Conservation (phyloP, 2,329 filamentous ascomycete species). For the Nigrograna mackinnonii region DNA sequence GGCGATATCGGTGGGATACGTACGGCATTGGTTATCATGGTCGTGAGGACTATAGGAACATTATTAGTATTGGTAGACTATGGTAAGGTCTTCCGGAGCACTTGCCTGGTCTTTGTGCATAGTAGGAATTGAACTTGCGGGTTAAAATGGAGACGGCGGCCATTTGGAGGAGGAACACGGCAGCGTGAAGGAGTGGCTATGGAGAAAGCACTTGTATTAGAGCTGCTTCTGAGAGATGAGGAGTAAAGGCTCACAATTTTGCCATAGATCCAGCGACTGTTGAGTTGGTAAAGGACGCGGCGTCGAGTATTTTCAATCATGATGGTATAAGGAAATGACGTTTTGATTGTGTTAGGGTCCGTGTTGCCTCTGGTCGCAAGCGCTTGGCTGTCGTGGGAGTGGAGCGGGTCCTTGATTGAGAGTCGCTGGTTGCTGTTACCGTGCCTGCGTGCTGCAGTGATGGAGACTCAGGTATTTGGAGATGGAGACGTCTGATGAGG, state of each 20-base stretch:
- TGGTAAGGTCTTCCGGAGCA: not conserved
- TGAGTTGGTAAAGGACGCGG: slow-evolving; percentile 67
- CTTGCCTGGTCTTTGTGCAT: slow-evolving; percentile 83
- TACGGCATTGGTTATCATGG: slow-evolving; percentile 98
- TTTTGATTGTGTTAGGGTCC: slow-evolving; percentile 22
- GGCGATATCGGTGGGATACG: slow-evolving; percentile 28
- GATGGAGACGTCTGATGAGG: too few relatives aligned
- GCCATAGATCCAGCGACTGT: slow-evolving; percentile 74
- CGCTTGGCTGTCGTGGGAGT: too few relatives aligned
- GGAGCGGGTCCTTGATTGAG: too few relatives aligned
- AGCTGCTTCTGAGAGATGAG: slow-evolving; percentile 9
- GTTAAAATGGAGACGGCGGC: slow-evolving; percentile 79
- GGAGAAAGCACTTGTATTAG: slow-evolving; percentile 6
- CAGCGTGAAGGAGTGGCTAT: slow-evolving; percentile 83
- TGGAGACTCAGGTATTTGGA: too few relatives aligned
- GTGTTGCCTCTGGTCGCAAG: too few relatives aligned
- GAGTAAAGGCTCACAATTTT: slow-evolving; percentile 62
- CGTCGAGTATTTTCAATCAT: slow-evolving; percentile 52
- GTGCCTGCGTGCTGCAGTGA: too few relatives aligned
- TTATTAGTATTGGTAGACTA: slow-evolving; percentile 14
- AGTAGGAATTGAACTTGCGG: slow-evolving; percentile 90
- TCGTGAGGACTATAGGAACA: slow-evolving; percentile 74
- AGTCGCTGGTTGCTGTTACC: too few relatives aligned
- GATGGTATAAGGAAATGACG: slow-evolving; percentile 30
- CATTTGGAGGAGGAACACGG: slow-evolving; percentile 89